Base-by-base conservation (phyloP, 2,329 filamentous ascomycete genomes). In the Aureobasidium uvarum region DNA sequence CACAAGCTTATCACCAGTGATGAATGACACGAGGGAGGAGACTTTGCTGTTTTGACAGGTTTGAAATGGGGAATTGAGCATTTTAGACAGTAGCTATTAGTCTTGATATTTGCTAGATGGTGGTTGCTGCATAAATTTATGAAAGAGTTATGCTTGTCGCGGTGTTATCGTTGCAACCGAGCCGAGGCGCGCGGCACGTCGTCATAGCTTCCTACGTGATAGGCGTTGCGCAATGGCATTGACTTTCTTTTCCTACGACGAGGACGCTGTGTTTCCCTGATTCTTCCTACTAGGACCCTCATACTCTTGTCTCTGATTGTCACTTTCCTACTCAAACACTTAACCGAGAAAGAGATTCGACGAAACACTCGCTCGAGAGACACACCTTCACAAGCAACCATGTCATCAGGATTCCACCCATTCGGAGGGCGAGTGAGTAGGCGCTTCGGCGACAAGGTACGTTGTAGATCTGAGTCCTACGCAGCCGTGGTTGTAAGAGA, bases 381-480 rank as follows among this genome's bases (percentile, higher is more conserved):
- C 45, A 50, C 50, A 1, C 23, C 25, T 38, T 18, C 20, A 16
- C 11, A 43, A 31, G 7, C 39, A 60, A 43, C 6, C 25, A 62
- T 66, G 55, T 62, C 67, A 50, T 72, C 71, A 31, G 78, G 79
- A 59, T 82, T 84, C 68, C 82, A 84, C 71, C 83, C 83, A 11
- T 84, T 84, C 72, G 79, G 79, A 68, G 83, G 83, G 14, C 75
- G 80, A 68, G 77, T 85, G 54, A 81, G 78, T 70, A 79, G 75
- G 68, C 80, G 81, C 68, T 84, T 85, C 71, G 80, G 81, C 51
- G 80, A 82, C 64, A 78, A 77, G 69, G 82, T 83, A 77, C 62
- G 77, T 69, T n/a, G 31, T 48, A 7, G 14, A 18, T 16, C 25
- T 55, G 14, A n/a, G 2, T 10, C 5, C 3, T 25, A 7, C 3